phyloP scores from a whole-genome alignment of 2,329 filamentous ascomycete genomes.

The Iodosphaeria phyllophila region DNA sequence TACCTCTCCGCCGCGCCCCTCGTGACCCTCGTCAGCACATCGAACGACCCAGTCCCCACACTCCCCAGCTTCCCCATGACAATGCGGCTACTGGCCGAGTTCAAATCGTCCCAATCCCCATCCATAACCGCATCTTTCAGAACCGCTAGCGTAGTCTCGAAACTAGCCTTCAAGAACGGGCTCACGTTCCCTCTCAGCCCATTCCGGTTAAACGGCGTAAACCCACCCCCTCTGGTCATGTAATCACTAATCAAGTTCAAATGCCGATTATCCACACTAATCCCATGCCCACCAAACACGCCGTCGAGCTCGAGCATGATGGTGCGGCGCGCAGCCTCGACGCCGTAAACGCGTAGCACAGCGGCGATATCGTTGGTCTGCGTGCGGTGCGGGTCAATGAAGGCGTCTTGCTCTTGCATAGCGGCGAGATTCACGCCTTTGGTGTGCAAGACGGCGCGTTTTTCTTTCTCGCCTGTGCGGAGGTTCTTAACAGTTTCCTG shows the following conservation, averaged over 20 bases:
- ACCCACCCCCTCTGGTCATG: conserved; percentile 88
- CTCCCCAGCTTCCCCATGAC: conserved; percentile 70
- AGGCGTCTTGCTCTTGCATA: conserved; percentile 75
- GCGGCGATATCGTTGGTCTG: conserved; percentile 86
- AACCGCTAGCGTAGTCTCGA: conserved; percentile 91
- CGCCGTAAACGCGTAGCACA: conserved; percentile 72
- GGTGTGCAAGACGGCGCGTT: conserved; percentile 48
- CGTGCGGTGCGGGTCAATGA: conserved; percentile 71
- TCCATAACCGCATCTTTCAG: conserved; percentile 82
- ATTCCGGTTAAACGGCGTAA: conserved; percentile 82
- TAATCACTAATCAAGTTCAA: conserved; percentile 90
- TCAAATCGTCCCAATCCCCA: conserved; percentile 76
- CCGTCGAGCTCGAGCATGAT: conserved; percentile 73
- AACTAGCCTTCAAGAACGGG: conserved; percentile 97
- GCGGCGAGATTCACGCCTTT: conserved; percentile 75
- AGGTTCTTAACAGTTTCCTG: conserved; percentile 33
- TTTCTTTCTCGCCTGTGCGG: conserved; percentile 26
- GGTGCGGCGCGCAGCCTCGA: conserved; percentile 74
- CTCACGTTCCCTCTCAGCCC: conserved; percentile 71
- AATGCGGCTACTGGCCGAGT: conserved; percentile 70
- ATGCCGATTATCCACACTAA: conserved; percentile 80
- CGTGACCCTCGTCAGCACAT: conserved; percentile 57
- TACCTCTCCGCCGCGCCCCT: too few species aligned
- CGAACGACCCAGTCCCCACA: conserved; percentile 81
- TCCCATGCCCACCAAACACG: conserved; percentile 83